Conservation (phyloP, 768 basidiomycete genomes). For the Lactarius quietus region DNA sequence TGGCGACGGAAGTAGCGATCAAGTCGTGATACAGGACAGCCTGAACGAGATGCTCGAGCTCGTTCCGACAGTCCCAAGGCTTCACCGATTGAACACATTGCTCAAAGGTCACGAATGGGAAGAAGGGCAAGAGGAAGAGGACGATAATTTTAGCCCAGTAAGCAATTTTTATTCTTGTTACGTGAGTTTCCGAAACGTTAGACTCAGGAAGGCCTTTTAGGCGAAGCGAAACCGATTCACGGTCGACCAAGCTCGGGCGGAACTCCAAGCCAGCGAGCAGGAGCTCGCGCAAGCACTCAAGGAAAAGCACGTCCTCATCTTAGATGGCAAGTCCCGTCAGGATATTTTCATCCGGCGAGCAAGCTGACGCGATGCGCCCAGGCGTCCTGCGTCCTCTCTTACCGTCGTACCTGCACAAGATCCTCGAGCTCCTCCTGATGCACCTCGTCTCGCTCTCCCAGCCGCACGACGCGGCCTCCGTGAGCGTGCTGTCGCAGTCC, state of each 20-base stretch:
- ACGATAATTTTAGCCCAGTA: conserved; percentile 34
- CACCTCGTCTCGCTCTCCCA: conserved; percentile 63
- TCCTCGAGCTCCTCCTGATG: conserved; percentile 75
- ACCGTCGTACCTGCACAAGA: conserved; percentile 56
- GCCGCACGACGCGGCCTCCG: conserved; percentile 47
- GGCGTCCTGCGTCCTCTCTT: conserved; percentile 74
- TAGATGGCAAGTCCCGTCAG: conserved; percentile 50
- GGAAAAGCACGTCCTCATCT: conserved; percentile 65
- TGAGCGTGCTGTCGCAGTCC: conserved; percentile 54
- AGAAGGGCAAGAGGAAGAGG: conserved; percentile 55
- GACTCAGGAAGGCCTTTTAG: conserved; percentile 23
- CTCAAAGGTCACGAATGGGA: conserved; percentile 69
- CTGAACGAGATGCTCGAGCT: conserved; percentile 84
- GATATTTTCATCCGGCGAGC: conserved; percentile 4
- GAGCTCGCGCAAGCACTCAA: conserved; percentile 66
- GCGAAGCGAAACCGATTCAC: conserved; percentile 41
- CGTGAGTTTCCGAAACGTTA: background rate
- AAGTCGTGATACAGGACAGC: conserved; percentile 72
- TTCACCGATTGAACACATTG: conserved; percentile 60
- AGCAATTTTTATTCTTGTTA: conserved; percentile 2
- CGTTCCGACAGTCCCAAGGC: conserved; percentile 67
- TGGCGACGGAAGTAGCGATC: conserved; percentile 36
- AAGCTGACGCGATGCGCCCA: conserved; percentile 31
- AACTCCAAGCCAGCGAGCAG: conserved; percentile 78
- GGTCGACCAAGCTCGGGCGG: conserved; percentile 56